phyloP scores from a whole-genome alignment of 345 rosid species.

The Pseudoturritis turrita region DNA sequence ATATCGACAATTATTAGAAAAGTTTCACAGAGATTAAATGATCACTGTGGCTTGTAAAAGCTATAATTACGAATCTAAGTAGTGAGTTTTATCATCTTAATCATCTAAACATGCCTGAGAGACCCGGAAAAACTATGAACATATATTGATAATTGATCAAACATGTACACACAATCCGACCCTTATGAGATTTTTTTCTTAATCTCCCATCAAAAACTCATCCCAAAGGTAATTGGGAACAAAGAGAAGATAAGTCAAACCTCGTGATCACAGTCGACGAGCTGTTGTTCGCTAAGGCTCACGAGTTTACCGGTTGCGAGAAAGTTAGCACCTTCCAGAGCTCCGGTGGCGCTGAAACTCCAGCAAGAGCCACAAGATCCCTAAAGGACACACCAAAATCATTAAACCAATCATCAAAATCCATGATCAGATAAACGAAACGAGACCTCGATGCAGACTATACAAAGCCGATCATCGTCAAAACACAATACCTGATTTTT shows the following conservation, averaged over 20 bases:
- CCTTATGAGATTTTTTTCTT: not conserved
- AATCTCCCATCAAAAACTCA: not conserved
- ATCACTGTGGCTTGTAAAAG: no score
- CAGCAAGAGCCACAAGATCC: constrained; percentile 99
- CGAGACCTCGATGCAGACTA: no score
- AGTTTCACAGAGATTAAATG: not conserved
- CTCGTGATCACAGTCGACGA: constrained; percentile 99
- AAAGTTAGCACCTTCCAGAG: constrained; percentile 91
- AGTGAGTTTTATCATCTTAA: not conserved
- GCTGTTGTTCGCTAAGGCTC: constrained; percentile 99
- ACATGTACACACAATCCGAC: not conserved
- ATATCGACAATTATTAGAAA: not conserved
- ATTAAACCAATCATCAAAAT: not conserved
- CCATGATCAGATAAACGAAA: not conserved
- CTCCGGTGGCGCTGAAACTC: constrained; percentile 96
- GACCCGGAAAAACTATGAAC: not conserved
- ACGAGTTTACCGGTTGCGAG: constrained; percentile 87
- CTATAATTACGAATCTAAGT: not conserved
- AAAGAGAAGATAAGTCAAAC: constrained; percentile 30
- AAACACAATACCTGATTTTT: constrained; percentile 65
- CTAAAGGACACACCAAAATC: constrained; percentile 34
- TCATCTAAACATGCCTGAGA: not conserved
- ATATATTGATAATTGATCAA: not conserved
- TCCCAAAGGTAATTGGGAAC: not conserved
- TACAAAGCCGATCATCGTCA: not conserved